Evolutionary conservation across 805 yeast genomes (phyloP), one percentile per base, ranked within the genome.

Genomic region (Metahyphopichia silvanorum): DNA sequence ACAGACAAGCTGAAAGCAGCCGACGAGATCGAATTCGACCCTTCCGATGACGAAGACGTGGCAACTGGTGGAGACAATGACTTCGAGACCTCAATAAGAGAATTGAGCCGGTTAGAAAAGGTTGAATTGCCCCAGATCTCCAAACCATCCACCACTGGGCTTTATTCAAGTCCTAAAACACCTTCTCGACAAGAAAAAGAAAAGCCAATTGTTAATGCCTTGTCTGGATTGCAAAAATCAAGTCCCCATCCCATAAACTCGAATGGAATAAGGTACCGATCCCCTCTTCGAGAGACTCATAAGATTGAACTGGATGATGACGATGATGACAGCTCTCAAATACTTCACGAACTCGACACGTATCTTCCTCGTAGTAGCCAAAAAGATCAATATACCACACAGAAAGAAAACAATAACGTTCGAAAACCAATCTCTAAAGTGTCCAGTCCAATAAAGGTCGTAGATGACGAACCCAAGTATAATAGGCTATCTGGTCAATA

Each of bases 1-100:
- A 18, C 16, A 28, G 17, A 12, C 36, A 5, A 14, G 26, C n/a
- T 15, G 11, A 17, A 16, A 17, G 18, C 21, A 4, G 21, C 18
- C 7, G 31, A 36, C 5, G 53, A 48, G 18, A 45, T 47, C 19
- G 57, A 55, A 27, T 55, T 55, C 34, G 61, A 51, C 34, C 44
- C 54, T 4, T 51, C 57, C 3, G 57, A 53, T 27, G 39, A 42
- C 16, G 48, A 43, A 2, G 36, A 35, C 5, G 37, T 39, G 16
- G 42, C 24, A n/a, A 17, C 21, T n/a, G 21, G 15, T 37, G 51
- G 11, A 22, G 18, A 16, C 18, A 20, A 20, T 7, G 21, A 20
- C 16, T 13, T 14, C n/a, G 37, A 25, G 19, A 18, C 16, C 6
- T 16, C 17, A 15, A 19, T n/a, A 19, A 10, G 14, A 30, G 25